phyloP scores from a whole-genome alignment of 352 stramenopile genomes.

The Phytophthora foliorum region DNA sequence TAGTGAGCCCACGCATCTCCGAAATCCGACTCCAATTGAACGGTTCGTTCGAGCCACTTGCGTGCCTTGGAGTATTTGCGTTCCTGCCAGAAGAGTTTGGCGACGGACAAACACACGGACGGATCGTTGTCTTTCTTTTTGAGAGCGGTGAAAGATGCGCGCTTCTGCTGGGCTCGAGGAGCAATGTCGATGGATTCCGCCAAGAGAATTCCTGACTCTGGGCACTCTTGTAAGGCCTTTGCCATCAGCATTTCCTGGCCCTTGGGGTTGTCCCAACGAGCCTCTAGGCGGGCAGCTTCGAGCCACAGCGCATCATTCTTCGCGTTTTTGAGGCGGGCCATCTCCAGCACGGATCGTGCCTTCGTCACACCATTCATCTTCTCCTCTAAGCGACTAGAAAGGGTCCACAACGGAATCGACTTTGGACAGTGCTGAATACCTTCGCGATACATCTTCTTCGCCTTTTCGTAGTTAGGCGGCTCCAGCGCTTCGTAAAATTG shows the following conservation, averaged over 20 bases:
- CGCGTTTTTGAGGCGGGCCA: conserved; percentile 96
- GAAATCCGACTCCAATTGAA: conserved; percentile 96
- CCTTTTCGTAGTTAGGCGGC: conserved; percentile 67
- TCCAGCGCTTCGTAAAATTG: conserved; percentile 90
- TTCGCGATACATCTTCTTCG: conserved; percentile 93
- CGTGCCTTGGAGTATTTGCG: conserved; percentile 96
- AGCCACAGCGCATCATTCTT: conserved; percentile 97
- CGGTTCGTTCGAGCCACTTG: conserved; percentile 98
- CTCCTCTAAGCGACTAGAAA: conserved; percentile 96
- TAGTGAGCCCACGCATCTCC: conserved; percentile 98
- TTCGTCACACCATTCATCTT: conserved; percentile 93
- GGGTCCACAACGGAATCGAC: conserved; percentile 94
- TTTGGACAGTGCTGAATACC: conserved; percentile 95
- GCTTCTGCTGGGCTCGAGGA: conserved; percentile 96
- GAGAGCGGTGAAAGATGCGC: conserved; percentile 95
- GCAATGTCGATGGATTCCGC: conserved; percentile 97
- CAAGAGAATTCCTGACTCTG: conserved; percentile 95
- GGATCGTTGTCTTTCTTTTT: conserved; percentile 98
- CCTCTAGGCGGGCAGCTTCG: conserved; percentile 96
- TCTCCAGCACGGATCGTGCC: conserved; percentile 96
- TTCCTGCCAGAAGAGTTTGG: conserved; percentile 97
- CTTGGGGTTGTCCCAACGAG: conserved; percentile 93
- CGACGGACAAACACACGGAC: conserved; percentile 96
- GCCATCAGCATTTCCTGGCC: conserved; percentile 97
- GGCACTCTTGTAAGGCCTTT: conserved; percentile 98